phyloP scores from a whole-genome alignment of 1,284 basidiomycete species.

The Leccinum ponderosum region DNA sequence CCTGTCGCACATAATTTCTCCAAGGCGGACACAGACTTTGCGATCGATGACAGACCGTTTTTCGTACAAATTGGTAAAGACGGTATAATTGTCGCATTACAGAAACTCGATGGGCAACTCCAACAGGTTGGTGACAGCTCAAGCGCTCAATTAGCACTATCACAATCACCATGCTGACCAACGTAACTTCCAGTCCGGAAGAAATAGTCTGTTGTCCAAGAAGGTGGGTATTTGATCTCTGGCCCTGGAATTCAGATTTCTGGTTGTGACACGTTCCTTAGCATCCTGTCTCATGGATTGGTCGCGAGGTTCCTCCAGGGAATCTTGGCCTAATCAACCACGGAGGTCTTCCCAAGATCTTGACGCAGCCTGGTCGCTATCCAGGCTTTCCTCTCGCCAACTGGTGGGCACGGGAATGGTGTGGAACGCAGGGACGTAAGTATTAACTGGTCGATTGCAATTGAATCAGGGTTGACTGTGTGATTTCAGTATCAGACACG shows the following conservation, averaged over 20 bases:
- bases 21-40: constrained; percentile 19
- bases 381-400: constrained; percentile 73
- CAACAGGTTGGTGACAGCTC: constrained; percentile 40
- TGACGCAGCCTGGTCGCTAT: constrained; percentile 72
- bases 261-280: constrained; percentile 27
- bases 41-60: constrained; percentile 55
- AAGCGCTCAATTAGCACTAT: neutral
- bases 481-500: constrained; percentile 65
- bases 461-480: neutral
- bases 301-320: constrained; percentile 66
- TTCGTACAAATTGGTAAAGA: constrained; percentile 65
- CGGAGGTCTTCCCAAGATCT: constrained; percentile 73
- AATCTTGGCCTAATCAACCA: constrained; percentile 71
- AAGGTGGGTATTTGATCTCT: constrained; percentile 35
- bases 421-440: constrained; percentile 66
- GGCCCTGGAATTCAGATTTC: neutral
- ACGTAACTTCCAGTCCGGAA: constrained; percentile 45
- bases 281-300: constrained; percentile 66
- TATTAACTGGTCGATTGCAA: constrained; percentile 12
- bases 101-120: constrained; percentile 64
- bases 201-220: constrained; percentile 50
- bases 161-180: constrained; percentile 1
- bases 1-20: constrained; percentile 29
- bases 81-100: constrained; percentile 62
- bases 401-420: constrained; percentile 77